Percentiles rank a stretch among this genome's conserved stretches.
phyloP scores from a whole-genome alignment of 2,329 filamentous ascomycete genomes.

The Rutstroemia sp. region DNA sequence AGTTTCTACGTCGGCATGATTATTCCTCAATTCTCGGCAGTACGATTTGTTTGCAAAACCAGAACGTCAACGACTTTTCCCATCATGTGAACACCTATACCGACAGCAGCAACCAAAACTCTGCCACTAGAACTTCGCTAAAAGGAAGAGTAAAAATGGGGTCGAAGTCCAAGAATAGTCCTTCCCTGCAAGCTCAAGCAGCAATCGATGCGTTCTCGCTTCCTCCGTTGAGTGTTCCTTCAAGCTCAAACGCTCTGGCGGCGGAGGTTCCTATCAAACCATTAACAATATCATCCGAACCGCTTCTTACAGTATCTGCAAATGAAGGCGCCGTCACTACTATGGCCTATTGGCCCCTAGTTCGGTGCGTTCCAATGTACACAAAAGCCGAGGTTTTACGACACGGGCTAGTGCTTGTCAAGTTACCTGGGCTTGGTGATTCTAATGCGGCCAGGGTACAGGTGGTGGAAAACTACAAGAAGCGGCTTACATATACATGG shows the following conservation, averaged over 20 bases:
- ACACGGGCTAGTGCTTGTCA: neutral
- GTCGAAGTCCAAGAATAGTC: no score
- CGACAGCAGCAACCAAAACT: neutral
- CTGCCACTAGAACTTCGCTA: no score
- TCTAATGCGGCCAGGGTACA: neutral
- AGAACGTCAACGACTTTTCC: neutral
- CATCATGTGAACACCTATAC: neutral
- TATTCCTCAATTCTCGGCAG: neutral
- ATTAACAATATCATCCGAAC: no score
- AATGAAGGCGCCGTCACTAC: no score
- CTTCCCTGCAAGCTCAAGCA: no score
- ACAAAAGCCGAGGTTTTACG: neutral
- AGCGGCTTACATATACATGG: neutral
- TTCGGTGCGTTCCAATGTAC: neutral
- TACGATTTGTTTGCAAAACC: neutral
- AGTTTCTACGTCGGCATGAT: neutral
- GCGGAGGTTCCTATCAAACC: no score
- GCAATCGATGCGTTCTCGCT: no score
- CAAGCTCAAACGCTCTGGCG: no score
- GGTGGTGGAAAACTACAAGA: neutral
- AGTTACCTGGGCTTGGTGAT: constrained; percentile 1
- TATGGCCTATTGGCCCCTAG: neutral
- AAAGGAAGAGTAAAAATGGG: no score
- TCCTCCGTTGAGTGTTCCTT: no score
- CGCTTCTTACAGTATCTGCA: no score